phyloP scores from a whole-genome alignment of 164 flowering plant genomes.

The Aristolochia contorta region DNA sequence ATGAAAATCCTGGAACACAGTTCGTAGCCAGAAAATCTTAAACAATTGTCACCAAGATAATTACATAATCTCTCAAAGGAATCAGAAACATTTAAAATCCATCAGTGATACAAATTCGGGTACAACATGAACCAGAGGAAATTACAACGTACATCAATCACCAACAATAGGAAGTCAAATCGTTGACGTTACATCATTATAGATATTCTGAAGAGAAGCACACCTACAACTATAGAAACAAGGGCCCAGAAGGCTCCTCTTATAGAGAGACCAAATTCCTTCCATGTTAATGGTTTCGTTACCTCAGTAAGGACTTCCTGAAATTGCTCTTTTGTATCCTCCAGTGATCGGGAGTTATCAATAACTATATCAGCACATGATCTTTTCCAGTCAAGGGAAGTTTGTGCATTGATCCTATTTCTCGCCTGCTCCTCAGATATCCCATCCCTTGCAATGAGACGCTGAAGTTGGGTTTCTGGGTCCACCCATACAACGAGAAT shows the following conservation, averaged over 20 bases:
- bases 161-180: too few relatives aligned
- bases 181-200: too few relatives aligned
- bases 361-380: slow-evolving; percentile 68
- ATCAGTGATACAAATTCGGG: too few relatives aligned
- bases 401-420: slow-evolving; percentile 72
- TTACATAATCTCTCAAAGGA: too few relatives aligned
- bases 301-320: slow-evolving; percentile 38
- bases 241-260: slow-evolving; percentile 51
- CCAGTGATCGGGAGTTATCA: slow-evolving; percentile 64
- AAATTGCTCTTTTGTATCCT: slow-evolving; percentile 53
- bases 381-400: slow-evolving; percentile 56
- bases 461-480: slow-evolving; percentile 74
- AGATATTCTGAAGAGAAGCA: slow-evolving; percentile 25
- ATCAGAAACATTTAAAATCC: too few relatives aligned
- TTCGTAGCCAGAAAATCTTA: too few relatives aligned
- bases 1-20: too few relatives aligned
- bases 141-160: too few relatives aligned
- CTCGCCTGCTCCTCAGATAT: slow-evolving; percentile 58
- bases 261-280: slow-evolving; percentile 66
- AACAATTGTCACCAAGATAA: too few relatives aligned
- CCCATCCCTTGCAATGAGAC: slow-evolving; percentile 69
- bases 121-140: too few relatives aligned
- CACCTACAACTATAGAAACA: slow-evolving; percentile 35
- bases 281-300: slow-evolving; percentile 67
- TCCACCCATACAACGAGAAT: slow-evolving; percentile 86